These are phyloP conservation scores for Fomitopsis palustris DNA, from an alignment of 1,284 basidiomycete genomes.

Conservation along the genomic window DNA sequence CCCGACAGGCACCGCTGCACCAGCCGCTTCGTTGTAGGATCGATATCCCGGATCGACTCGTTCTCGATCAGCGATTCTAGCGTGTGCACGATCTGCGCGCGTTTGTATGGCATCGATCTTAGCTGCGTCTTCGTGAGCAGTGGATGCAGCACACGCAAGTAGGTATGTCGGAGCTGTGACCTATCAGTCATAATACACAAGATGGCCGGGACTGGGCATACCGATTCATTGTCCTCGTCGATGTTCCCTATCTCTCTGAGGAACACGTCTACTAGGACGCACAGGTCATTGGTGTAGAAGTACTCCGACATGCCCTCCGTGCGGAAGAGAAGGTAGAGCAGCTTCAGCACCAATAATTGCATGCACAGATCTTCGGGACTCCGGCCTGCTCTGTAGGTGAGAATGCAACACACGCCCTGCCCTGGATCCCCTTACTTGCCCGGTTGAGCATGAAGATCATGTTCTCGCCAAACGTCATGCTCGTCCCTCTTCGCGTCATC, in stretches of 20 bases:
- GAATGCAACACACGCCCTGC: background rate
- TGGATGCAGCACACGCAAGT: conserved; percentile 93
- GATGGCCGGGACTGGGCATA: conserved; percentile 37
- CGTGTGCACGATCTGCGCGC: conserved; percentile 81
- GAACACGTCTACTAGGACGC: conserved; percentile 96
- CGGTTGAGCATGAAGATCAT: conserved; percentile 99
- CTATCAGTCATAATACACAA: background rate
- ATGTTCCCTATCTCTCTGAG: conserved; percentile 88
- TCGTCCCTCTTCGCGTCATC: conserved; percentile 77
- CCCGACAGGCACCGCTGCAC: conserved; percentile 90
- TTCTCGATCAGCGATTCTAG: conserved; percentile 80
- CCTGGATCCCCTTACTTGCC: conserved; percentile 54
- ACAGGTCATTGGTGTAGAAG: conserved; percentile 97
- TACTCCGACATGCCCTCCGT: conserved; percentile 92
- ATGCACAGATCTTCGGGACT: conserved; percentile 91
- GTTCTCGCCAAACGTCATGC: conserved; percentile 96
- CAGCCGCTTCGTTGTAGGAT: conserved; percentile 83
- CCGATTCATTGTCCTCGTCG: conserved; percentile 91
- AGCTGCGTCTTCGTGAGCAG: conserved; percentile 95
- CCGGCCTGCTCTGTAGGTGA: conserved; percentile 47
- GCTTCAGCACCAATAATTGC: conserved; percentile 92
- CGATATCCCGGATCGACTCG: conserved; percentile 76
- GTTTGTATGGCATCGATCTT: conserved; percentile 84
- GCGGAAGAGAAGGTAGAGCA: conserved; percentile 93
- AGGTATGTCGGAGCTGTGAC: conserved; percentile 88